These are phyloP conservation scores for Cryptococcus floricola DNA, from an alignment of 1,284 basidiomycete genomes.

Conservation along the genomic window DNA sequence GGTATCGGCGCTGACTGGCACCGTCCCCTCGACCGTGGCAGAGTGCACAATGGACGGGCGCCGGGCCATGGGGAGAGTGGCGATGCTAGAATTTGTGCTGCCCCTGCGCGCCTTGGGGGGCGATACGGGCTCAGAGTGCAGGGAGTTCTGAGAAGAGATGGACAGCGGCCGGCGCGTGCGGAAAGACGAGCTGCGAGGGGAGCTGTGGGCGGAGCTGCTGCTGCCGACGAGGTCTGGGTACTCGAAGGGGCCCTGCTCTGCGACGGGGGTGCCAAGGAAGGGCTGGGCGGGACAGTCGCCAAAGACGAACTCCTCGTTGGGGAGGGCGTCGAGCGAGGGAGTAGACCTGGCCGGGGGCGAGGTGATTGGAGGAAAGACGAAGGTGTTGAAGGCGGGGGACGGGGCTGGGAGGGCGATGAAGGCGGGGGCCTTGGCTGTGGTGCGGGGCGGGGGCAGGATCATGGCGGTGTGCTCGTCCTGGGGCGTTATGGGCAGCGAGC, in stretches of 20 bases:
- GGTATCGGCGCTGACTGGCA: background rate
- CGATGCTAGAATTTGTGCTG: conserved; percentile 17
- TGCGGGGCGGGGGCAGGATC: too few relatives aligned
- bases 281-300: conserved; percentile 17
- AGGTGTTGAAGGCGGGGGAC: background rate
- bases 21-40: conserved; percentile 4
- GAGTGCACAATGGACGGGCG: conserved; percentile 17
- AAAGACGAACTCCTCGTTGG: conserved; percentile 14
- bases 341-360: background rate
- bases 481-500: too few relatives aligned
- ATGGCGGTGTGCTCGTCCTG: too few relatives aligned
- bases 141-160: background rate
- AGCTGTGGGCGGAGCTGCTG: background rate
- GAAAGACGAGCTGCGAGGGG: background rate
- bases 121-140: background rate
- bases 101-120: conserved; percentile 12
- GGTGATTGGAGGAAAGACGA: background rate
- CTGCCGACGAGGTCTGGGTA: conserved; percentile 18
- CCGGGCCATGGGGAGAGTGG: conserved; percentile 11
- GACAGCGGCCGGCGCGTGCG: background rate
- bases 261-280: conserved; percentile 26
- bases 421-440: background rate
- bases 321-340: background rate
- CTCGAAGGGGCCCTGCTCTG: conserved; percentile 36
- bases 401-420: background rate